A percentile compares a stretch with the other conserved stretches of the same genome.
phyloP scores from a whole-genome alignment of 1,284 basidiomycete genomes.

The Trichosporon faecale region DNA sequence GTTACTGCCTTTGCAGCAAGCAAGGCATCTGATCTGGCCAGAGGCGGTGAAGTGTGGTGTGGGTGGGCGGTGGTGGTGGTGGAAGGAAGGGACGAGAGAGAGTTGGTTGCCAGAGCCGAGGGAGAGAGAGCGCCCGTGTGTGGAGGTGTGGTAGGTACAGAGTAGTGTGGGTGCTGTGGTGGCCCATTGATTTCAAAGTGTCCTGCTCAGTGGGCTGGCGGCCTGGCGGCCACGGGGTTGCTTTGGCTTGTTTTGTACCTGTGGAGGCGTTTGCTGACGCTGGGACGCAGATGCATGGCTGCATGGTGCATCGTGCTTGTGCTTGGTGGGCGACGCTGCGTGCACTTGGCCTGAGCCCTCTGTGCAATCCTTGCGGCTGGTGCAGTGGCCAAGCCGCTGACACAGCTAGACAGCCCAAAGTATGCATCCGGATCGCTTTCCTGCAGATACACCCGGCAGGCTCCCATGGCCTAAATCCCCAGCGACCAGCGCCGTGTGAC shows the following conservation, averaged over 20 bases:
- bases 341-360: not conserved
- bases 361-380: not conserved
- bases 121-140: not conserved
- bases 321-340: not conserved
- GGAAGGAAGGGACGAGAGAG: not conserved
- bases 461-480: not conserved
- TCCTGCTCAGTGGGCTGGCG: not conserved
- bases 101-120: not conserved
- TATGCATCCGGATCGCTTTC: slow-evolving; percentile 1
- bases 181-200: not conserved
- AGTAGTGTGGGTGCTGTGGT: not conserved
- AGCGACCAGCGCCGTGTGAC: not conserved
- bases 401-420: not conserved
- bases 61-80: not conserved
- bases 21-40: slow-evolving; percentile 18
- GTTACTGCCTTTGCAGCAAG: slow-evolving; percentile 20
- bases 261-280: not conserved
- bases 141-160: slow-evolving; percentile 1
- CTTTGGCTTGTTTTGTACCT: not conserved
- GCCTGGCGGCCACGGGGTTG: not conserved
- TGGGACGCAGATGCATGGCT: not conserved
- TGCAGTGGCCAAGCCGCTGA: not conserved
- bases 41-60: slow-evolving; percentile 6
- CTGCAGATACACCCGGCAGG: not conserved
- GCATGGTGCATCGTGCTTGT: not conserved